These are phyloP conservation scores for Vicia villosa DNA, from an alignment of 306 rosid species.

Conservation along the genomic window DNA sequence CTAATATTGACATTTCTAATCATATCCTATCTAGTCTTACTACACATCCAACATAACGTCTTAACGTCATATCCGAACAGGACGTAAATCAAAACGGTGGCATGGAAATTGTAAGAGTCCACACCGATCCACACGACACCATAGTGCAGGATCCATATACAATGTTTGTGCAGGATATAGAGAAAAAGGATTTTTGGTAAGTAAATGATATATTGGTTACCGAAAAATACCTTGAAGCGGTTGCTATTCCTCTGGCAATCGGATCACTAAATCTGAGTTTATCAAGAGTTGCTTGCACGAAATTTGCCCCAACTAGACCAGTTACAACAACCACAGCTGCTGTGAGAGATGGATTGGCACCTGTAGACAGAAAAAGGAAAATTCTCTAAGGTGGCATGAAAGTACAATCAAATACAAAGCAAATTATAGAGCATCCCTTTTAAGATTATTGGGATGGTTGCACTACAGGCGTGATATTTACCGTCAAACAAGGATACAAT, in stretches of 20 bases:
- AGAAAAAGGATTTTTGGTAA: constrained; percentile 8
- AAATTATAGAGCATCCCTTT: background rate
- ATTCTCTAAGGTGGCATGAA: constrained; percentile 21
- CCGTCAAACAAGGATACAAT: constrained; percentile 92
- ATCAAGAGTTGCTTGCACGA: constrained; percentile 85
- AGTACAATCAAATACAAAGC: constrained; percentile 5
- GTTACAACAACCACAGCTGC: constrained; percentile 94
- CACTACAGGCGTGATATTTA: constrained; percentile 36
- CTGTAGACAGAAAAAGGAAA: constrained; percentile 46
- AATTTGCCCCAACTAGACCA: constrained; percentile 94
- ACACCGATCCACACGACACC: background rate
- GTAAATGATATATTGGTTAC: background rate
- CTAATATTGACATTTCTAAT: too few species aligned
- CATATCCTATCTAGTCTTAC: too few species aligned
- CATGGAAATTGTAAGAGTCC: background rate
- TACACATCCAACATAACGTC: too few species aligned
- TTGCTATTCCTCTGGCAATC: constrained; percentile 95
- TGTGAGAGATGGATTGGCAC: constrained; percentile 86
- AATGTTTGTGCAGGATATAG: background rate
- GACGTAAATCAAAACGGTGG: background rate
- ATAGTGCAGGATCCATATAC: background rate
- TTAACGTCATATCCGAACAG: background rate
- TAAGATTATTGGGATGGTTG: constrained; percentile 15
- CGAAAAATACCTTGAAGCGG: constrained; percentile 86
- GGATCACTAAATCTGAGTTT: constrained; percentile 79